Percentiles rank a stretch among this genome's conserved stretches.
Conservation (phyloP, 345 rosid genomes). For the Corymbia maculata region DNA sequence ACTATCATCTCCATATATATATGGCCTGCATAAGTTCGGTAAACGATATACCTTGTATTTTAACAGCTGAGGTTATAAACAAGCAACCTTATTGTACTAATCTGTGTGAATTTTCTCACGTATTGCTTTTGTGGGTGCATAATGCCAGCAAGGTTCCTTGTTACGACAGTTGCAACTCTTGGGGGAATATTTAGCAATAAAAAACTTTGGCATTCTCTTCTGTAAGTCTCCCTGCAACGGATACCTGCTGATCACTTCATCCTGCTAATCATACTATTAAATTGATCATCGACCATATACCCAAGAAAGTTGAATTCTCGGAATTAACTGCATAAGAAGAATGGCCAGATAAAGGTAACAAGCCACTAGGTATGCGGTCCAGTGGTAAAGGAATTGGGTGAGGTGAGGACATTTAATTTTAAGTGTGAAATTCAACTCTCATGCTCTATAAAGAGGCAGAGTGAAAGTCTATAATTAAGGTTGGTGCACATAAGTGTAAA, state of each 20-base stretch:
- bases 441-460: rapidly evolving
- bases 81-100: neutral
- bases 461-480: rapidly evolving
- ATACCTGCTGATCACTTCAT: neutral
- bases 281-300: neutral
- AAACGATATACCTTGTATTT: neutral
- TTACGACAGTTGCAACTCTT: neutral
- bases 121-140: neutral
- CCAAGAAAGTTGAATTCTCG: neutral
- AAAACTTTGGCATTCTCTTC: neutral
- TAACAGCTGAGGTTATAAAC: neutral
- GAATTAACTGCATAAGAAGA: neutral
- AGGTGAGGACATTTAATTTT: neutral
- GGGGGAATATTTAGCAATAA: neutral
- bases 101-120: neutral
- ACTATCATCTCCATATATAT: neutral
- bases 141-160: neutral
- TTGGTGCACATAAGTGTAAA: neutral
- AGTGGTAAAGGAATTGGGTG: neutral
- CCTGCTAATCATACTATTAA: neutral
- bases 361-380: neutral
- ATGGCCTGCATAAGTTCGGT: neutral
- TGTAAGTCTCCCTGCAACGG: neutral
- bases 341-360: neutral
- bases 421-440: rapidly evolving